Evolutionary conservation across 164 flowering plant species (phyloP).

Genomic region (Magnolia sinica): DNA sequence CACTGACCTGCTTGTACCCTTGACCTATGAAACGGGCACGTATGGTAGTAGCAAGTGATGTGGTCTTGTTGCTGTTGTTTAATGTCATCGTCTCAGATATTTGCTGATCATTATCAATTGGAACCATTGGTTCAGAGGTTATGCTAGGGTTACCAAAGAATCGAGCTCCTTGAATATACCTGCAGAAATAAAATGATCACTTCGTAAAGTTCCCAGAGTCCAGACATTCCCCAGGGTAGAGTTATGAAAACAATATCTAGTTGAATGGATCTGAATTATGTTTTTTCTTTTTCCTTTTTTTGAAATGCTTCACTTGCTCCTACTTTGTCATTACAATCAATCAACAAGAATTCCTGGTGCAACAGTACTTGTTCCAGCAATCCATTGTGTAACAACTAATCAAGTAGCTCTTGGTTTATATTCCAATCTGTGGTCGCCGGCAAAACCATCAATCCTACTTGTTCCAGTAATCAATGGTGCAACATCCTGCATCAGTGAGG

Average conservation of each 20-base stretch:
- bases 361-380: background rate
- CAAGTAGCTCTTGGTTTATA: too few relatives aligned
- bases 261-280: background rate
- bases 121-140: slow-evolving; percentile 19
- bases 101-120: slow-evolving; percentile 28
- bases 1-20: slow-evolving; percentile 82
- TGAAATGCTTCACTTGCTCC: background rate
- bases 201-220: background rate
- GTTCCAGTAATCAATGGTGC: too few relatives aligned
- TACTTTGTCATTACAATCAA: background rate
- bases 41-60: slow-evolving; percentile 26
- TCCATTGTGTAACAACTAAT: too few relatives aligned
- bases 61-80: slow-evolving; percentile 17
- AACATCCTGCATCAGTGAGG: too few relatives aligned
- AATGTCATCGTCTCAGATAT: slow-evolving; percentile 31
- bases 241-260: background rate
- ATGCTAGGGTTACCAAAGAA: slow-evolving; percentile 34
- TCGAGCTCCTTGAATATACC: slow-evolving; percentile 76
- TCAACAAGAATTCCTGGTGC: background rate
- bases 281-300: background rate
- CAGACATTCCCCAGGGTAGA: too few relatives aligned
- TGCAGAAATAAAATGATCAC: slow-evolving; percentile 14
- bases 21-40: slow-evolving; percentile 83
- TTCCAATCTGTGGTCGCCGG: too few relatives aligned
- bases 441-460: too few relatives aligned